Evolutionary conservation across 257 asterid species (phyloP), one percentile per base, ranked within the genome.

Genomic region (Solanum medicagineum): DNA sequence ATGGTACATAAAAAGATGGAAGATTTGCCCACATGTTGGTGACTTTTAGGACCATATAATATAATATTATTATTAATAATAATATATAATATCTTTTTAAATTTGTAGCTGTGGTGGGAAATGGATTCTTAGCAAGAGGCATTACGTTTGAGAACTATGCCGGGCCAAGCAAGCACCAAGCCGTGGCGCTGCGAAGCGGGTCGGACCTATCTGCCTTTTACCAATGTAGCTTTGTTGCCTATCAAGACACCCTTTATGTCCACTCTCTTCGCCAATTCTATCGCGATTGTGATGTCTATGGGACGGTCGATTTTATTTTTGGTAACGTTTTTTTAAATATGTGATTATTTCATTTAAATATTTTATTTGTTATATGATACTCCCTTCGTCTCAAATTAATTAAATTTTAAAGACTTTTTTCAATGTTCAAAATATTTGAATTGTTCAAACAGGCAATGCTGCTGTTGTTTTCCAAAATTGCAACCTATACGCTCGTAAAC

Each of bases 161-260:
- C 6, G 99, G 99, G 0, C 97, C 99, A 1, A 90, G 91, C 90
- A 94, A 94, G 49, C 97, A 94, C 94, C 99, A 96, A 63, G 99
- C 99, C 2, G 99, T 96, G n/a, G 99, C 99, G 1, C 88, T 96
- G 26, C 91, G 99, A 80, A 92, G 95, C 86, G 91, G 99, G 70
- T 91, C 98, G 51, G 99, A 96, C 66, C 90, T 96, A 88, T 94
- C 98, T 0, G 95, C 88, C 10, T 96, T 96, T 91, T 94, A 93
- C 83, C 91, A 88, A 11, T 96, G 99, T 88, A 93, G 97, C 92
- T 96, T 96, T 89, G 90, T 96, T 1, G 98, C 87, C 60, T 96
- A 96, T 89, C 99, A 96, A 13, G 99, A 96, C 94, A 96, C 98
- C 5, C 98, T 96, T 84, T 96, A 94, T 87, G 94, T 89, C 68